Conservation (phyloP, 2,329 filamentous ascomycete genomes). For the Daldinia sp. region DNA sequence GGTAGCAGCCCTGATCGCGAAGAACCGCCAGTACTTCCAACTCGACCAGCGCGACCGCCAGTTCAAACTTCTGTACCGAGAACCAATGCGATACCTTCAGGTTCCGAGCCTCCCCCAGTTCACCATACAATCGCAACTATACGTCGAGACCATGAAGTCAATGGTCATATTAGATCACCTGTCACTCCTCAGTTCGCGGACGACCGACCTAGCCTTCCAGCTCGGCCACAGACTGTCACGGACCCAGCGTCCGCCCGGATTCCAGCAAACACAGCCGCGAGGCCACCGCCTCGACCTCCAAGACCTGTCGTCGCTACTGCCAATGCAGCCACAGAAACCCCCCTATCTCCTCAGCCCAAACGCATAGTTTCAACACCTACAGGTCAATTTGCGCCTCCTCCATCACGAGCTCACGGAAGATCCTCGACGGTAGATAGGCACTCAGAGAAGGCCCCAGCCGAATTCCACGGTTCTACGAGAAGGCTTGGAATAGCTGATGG, state of each 20-base stretch:
- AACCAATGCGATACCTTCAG: constrained; percentile 46
- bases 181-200: constrained; percentile 53
- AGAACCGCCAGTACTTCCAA: constrained; percentile 59
- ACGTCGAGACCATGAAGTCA: constrained; percentile 54
- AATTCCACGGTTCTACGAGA: constrained; percentile 49
- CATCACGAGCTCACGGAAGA: constrained; percentile 54
- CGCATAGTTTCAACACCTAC: constrained; percentile 57
- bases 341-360: constrained; percentile 46
- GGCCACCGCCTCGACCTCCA: constrained; percentile 56
- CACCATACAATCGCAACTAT: constrained; percentile 58
- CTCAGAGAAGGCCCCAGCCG: constrained; percentile 49
- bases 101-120: constrained; percentile 61
- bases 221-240: constrained; percentile 53
- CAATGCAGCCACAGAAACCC: constrained; percentile 32
- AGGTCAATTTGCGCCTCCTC: constrained; percentile 53
- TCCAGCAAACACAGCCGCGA: constrained; percentile 43
- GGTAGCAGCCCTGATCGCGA: constrained; percentile 65
- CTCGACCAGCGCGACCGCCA: constrained; percentile 55
- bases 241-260: constrained; percentile 45
- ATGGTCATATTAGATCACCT: constrained; percentile 50
- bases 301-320: constrained; percentile 46
- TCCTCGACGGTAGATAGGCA: constrained; percentile 60
- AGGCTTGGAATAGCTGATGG: constrained; percentile 36
- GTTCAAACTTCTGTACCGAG: constrained; percentile 43
- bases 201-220: constrained; percentile 60